These are phyloP conservation scores for Verticillium longisporum DNA, from an alignment of 2,329 filamentous ascomycete species.

Conservation along the genomic window DNA sequence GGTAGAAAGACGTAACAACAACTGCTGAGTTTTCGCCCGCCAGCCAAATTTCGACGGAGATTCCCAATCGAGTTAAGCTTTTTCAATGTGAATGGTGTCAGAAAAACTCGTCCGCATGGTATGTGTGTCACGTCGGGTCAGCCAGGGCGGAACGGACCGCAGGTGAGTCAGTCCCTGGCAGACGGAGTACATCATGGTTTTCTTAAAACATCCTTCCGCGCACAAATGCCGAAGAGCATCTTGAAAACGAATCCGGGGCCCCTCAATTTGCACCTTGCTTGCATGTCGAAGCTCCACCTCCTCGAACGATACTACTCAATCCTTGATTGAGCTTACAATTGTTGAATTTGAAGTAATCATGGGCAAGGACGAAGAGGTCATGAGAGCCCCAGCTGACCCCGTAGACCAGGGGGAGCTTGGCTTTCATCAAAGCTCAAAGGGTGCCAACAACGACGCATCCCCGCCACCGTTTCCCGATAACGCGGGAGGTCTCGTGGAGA, in stretches of 20 bases:
- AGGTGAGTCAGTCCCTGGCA: slow-evolving; percentile 6
- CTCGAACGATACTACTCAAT: slow-evolving; percentile 3
- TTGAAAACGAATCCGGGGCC: slow-evolving; percentile 7
- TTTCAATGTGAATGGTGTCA: slow-evolving; percentile 2
- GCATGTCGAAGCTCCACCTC: slow-evolving; percentile 7
- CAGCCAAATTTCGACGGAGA: slow-evolving; percentile 7
- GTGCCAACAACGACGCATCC: not conserved
- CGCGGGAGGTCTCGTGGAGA: not conserved
- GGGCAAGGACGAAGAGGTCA: not conserved
- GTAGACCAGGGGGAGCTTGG: not conserved
- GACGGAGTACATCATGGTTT: not conserved
- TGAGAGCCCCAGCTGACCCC: not conserved
- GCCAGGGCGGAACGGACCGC: slow-evolving; percentile 3
- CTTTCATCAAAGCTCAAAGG: not conserved
- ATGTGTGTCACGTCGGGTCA: not conserved
- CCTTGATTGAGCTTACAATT: not conserved
- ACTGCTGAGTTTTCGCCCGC: slow-evolving; percentile 10
- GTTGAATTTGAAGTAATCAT: not conserved
- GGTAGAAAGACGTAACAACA: slow-evolving; percentile 11
- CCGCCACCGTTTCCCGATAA: not conserved
- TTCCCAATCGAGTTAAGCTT: slow-evolving; percentile 8
- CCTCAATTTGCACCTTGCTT: slow-evolving; percentile 5
- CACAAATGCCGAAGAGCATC: slow-evolving; percentile 4
- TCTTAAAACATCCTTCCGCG: not conserved
- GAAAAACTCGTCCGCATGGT: slow-evolving; percentile 1